Evolutionary conservation across 352 stramenopile species (phyloP).

Genomic region (Phytopythium mirpurense): DNA sequence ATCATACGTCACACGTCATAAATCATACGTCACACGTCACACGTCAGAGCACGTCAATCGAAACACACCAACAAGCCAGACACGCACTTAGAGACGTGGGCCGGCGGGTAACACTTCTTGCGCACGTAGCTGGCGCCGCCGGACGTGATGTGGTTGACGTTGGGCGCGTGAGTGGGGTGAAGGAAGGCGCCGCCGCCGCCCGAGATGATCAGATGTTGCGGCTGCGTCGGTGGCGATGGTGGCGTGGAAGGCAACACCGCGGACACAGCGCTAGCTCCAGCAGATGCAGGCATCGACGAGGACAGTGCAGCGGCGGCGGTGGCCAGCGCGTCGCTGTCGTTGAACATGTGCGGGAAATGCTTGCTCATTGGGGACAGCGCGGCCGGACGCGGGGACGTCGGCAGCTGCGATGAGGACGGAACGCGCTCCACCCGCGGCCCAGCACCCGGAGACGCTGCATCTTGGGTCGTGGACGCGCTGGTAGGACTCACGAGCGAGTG

Average conservation of each 20-base stretch:
- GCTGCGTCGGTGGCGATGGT: background rate
- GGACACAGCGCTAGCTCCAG: too few relatives aligned
- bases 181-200: constrained; percentile 88
- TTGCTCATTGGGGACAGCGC: constrained; percentile 45
- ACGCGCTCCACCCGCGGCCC: background rate
- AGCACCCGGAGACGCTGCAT: background rate
- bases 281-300: background rate
- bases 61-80: too few relatives aligned
- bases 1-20: too few relatives aligned
- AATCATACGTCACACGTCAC: too few relatives aligned
- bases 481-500: constrained; percentile 49
- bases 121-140: constrained; percentile 74
- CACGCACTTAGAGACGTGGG: constrained; percentile 61
- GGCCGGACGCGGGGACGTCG: constrained; percentile 2
- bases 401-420: background rate
- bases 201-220: constrained; percentile 82
- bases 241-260: background rate
- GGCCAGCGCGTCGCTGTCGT: background rate
- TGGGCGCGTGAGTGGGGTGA: constrained; percentile 85
- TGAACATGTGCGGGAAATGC: constrained; percentile 76
- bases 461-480: background rate
- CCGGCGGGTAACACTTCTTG: constrained; percentile 77
- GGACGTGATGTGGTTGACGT: constrained; percentile 43
- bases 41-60: too few relatives aligned
- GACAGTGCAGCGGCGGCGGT: constrained; percentile 1